Evolutionary conservation across 148 eudicot species (phyloP).

Genomic region (Camellia lanceoleosa): DNA sequence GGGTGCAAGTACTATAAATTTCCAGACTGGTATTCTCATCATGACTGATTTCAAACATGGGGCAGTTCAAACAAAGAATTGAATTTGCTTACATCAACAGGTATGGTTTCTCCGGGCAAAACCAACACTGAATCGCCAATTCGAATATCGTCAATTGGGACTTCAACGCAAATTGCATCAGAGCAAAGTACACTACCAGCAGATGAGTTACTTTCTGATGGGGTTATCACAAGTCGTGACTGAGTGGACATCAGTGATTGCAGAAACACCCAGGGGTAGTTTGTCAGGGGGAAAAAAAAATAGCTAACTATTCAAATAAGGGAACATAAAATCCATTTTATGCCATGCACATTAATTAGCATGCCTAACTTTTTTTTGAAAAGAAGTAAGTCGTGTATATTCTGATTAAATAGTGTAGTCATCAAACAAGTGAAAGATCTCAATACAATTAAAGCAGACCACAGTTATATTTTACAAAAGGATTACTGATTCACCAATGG

Average conservation of each 20-base stretch:
- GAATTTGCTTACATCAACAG: slow-evolving; percentile 73
- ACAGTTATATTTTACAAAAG: neutral
- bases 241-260: slow-evolving; percentile 85
- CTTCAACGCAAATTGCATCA: slow-evolving; percentile 81
- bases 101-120: slow-evolving; percentile 93
- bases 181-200: slow-evolving; percentile 56
- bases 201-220: slow-evolving; percentile 57
- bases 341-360: neutral
- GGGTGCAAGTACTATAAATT: neutral
- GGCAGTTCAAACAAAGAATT: slow-evolving; percentile 7
- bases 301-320: neutral
- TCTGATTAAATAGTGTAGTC: neutral
- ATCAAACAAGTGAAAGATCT: neutral
- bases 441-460: neutral
- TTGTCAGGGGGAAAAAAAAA: slow-evolving; percentile 15
- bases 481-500: neutral
- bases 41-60: slow-evolving; percentile 5
- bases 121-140: slow-evolving; percentile 80
- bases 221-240: slow-evolving; percentile 79
- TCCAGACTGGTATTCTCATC: neutral
- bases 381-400: too few relatives aligned
- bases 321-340: neutral
- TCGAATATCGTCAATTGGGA: slow-evolving; percentile 84
- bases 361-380: neutral
- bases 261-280: slow-evolving; percentile 24